Base-by-base conservation (phyloP, 768 basidiomycete species). In the Phallus indusiatus region DNA sequence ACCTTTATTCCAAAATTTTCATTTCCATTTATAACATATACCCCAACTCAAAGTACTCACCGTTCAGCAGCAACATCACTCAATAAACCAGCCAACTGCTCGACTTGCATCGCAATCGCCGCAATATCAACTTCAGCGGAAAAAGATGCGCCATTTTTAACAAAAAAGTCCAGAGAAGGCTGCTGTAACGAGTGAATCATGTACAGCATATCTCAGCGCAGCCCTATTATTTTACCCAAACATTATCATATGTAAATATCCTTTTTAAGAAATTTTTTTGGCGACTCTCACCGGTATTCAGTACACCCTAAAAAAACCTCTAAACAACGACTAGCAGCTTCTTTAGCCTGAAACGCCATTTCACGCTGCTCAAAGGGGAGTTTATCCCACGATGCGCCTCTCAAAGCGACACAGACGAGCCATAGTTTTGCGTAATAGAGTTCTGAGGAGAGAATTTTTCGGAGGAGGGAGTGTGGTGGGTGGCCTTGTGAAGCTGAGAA, bases 311-410 rank as follows among this genome's bases (percentile, higher is more conserved):
- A 75, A 72, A 94, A 93, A 54, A 90, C 87, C 50, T 86, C 80
- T 47, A 97, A 73, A 68, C 91, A 94, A 63, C 84, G 84, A 36
- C 87, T 83, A 5, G 94, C 94, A 0, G 93, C 88, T 66, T 94
- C 91, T 73, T 94, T 95, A 24, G 93, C 94, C 67, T 94, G 90
- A 76, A 95, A 94, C 2, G 93, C 93, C 50, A 95, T 78, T 69
- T 95, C 94, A 42, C 92, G 85, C 68, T 95, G 94, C 70, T 96
- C 94, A 61, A 89, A 91, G 3, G 91, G 84, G 86, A 96, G 91
- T 72, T 93, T 94, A 67, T 96, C 93, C 94, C 93, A 97, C 5
- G 89, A 83, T 22, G 88, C 89, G 17, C 94, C 94, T 60, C 94
- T 82, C 50, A 97, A 75, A 12, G 92, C 92, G 21, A 95, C 86